Evolutionary conservation across 768 basidiomycete genomes (phyloP).

Genomic region (Artomyces pyxidatus): DNA sequence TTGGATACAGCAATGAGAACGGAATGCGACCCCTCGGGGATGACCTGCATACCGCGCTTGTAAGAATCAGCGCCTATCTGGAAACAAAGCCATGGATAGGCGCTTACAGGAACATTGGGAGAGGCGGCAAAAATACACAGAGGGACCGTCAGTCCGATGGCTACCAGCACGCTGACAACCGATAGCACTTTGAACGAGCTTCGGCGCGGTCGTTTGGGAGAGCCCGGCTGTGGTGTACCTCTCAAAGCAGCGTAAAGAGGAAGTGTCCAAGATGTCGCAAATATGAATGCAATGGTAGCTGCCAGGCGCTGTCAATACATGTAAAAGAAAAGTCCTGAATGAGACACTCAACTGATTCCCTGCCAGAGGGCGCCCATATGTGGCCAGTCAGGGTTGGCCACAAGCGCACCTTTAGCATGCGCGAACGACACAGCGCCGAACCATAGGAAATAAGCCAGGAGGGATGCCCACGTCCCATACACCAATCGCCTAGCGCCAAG

Average conservation of each 20-base stretch:
- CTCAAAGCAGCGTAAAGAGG: constrained; percentile 57
- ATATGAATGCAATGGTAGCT: constrained; percentile 59
- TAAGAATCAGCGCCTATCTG: too few relatives aligned
- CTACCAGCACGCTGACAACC: constrained; percentile 38
- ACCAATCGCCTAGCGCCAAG: constrained; percentile 45
- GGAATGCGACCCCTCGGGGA: too few relatives aligned
- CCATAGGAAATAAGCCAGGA: constrained; percentile 56
- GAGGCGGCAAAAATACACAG: constrained; percentile 46
- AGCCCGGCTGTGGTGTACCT: constrained; percentile 30
- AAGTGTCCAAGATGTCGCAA: constrained; percentile 56
- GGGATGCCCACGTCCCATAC: constrained; percentile 51
- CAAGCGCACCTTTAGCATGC: constrained; percentile 39
- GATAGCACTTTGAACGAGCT: constrained; percentile 59
- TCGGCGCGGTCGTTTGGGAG: constrained; percentile 35
- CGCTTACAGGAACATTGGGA: constrained; percentile 33
- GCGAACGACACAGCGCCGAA: constrained; percentile 44
- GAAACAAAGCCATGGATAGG: neutral
- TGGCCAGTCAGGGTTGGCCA: constrained; percentile 27
- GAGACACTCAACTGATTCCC: constrained; percentile 45
- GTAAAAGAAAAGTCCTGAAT: neutral
- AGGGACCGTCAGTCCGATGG: constrained; percentile 46
- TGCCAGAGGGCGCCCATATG: constrained; percentile 50
- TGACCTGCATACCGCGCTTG: too few relatives aligned
- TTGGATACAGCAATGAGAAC: constrained; percentile 36
- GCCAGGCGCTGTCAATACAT: constrained; percentile 1